Percentiles rank a stretch among this genome's conserved stretches.
Conservation (phyloP, 352 stramenopile species). For the Phytophthora sansomeana region DNA sequence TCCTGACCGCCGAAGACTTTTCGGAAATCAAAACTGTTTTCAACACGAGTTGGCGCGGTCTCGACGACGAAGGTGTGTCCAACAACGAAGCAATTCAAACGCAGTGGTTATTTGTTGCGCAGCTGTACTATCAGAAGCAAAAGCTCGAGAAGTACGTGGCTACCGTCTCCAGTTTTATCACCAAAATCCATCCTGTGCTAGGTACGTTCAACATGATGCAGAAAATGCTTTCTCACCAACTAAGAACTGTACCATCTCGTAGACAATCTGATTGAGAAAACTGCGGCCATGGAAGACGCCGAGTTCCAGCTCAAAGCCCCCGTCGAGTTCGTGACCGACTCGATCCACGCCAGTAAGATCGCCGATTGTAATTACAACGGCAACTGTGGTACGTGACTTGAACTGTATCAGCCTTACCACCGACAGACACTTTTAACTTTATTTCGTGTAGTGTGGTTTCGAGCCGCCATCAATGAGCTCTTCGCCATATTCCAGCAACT, state of each 20-base stretch:
- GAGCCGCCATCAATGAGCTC: slow-evolving; percentile 47
- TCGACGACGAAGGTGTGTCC: slow-evolving; percentile 45
- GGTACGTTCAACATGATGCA: slow-evolving; percentile 20
- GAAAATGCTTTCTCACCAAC: neutral
- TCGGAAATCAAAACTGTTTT: slow-evolving; percentile 54
- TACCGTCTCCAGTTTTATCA: slow-evolving; percentile 42
- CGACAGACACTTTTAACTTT: slow-evolving; percentile 21
- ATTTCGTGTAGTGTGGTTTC: slow-evolving; percentile 55
- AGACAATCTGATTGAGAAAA: slow-evolving; percentile 51
- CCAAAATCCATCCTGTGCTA: slow-evolving; percentile 44
- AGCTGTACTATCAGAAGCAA: slow-evolving; percentile 55
- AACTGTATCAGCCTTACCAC: neutral
- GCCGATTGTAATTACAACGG: slow-evolving; percentile 61
- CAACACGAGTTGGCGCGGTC: slow-evolving; percentile 59
- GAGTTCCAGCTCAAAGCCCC: slow-evolving; percentile 67
- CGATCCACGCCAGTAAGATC: slow-evolving; percentile 60
- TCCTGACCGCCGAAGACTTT: slow-evolving; percentile 46
- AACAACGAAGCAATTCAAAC: slow-evolving; percentile 57
- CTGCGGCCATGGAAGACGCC: slow-evolving; percentile 54
- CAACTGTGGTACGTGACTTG: slow-evolving; percentile 57
- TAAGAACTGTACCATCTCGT: neutral
- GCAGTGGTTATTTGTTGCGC: slow-evolving; percentile 55
- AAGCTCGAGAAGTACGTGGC: slow-evolving; percentile 47
- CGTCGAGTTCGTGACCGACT: slow-evolving; percentile 67
- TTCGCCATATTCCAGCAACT: slow-evolving; percentile 59